Evolutionary conservation across 1,284 basidiomycete genomes (phyloP).

Genomic region (Xerocomus amazonicus): DNA sequence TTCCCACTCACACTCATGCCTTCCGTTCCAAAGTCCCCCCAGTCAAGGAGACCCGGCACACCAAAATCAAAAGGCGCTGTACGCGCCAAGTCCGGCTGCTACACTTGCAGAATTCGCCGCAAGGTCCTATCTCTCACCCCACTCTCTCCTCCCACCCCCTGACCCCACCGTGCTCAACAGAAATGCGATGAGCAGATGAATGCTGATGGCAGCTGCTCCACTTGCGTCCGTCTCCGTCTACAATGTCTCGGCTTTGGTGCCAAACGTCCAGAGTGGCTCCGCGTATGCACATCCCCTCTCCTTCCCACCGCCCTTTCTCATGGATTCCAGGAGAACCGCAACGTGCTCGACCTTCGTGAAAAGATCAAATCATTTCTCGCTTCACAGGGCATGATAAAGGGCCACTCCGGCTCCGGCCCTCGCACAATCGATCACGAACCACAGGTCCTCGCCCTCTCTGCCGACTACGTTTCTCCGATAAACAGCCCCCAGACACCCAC

Average conservation of each 20-base stretch:
- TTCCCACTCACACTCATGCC: conserved; percentile 32
- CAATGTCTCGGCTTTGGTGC: conserved; percentile 82
- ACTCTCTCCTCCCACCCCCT: conserved; percentile 9
- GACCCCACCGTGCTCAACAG: conserved; percentile 36
- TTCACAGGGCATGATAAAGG: conserved; percentile 81
- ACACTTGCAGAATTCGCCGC: conserved; percentile 78
- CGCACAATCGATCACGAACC: conserved; percentile 52
- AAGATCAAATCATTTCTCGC: conserved; percentile 75
- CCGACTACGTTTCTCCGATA: conserved; percentile 44
- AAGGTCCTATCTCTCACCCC: conserved; percentile 50
- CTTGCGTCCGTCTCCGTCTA: conserved; percentile 73
- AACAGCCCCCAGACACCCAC: conserved; percentile 55
- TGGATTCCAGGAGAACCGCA: conserved; percentile 56
- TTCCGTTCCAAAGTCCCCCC: conserved; percentile 36
- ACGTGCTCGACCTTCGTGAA: conserved; percentile 62
- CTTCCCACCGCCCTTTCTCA: conserved; percentile 8
- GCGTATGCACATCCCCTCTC: conserved; percentile 40
- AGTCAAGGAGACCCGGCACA: conserved; percentile 44
- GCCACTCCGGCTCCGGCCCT: conserved; percentile 66
- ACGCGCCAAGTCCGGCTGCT: conserved; percentile 80
- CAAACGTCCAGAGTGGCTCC: conserved; percentile 81
- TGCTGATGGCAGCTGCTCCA: conserved; percentile 60
- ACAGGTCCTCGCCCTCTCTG: conserved; percentile 51
- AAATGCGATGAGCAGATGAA: conserved; percentile 79
- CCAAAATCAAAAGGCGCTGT: conserved; percentile 74